Percentiles rank a stretch among this genome's conserved stretches.
These are phyloP conservation scores for Leavenworthia alabamica DNA, from an alignment of 345 rosid species.

Conservation along the genomic window DNA sequence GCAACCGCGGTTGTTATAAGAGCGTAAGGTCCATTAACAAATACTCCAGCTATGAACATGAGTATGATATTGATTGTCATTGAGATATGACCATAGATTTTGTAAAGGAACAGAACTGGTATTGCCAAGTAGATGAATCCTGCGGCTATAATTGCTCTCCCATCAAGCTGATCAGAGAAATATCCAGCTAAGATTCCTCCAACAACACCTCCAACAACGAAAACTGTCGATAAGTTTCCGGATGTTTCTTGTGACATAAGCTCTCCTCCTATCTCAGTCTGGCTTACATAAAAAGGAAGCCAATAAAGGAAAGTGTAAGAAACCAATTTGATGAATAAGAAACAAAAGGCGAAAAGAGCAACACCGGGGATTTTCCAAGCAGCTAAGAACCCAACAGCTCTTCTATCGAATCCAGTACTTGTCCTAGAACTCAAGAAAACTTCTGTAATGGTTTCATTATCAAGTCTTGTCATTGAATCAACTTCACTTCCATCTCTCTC, in stretches of 20 bases:
- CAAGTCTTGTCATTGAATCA: conserved; percentile 41
- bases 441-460: conserved; percentile 46
- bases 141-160: conserved; percentile 85
- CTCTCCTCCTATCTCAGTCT: conserved; percentile 62
- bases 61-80: conserved; percentile 49
- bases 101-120: conserved; percentile 74
- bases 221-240: conserved; percentile 78
- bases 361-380: conserved; percentile 97
- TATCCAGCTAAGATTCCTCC: conserved; percentile 95
- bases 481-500: conserved; percentile 48
- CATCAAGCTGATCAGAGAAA: conserved; percentile 66
- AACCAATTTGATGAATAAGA: conserved; percentile 83
- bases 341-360: conserved; percentile 84
- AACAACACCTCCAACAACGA: conserved; percentile 83
- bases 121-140: conserved; percentile 80
- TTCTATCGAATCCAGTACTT: conserved; percentile 32
- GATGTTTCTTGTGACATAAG: conserved; percentile 63
- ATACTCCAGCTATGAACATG: conserved; percentile 70
- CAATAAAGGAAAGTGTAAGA: conserved; percentile 94
- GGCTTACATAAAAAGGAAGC: conserved; percentile 91
- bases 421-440: conserved; percentile 43
- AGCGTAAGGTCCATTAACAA: conserved; percentile 93
- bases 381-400: conserved; percentile 74
- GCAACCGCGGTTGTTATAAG: conserved; percentile 95
- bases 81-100: conserved; percentile 68